Evolutionary conservation across 2,329 filamentous ascomycete genomes (phyloP).

Genomic region (Aspergillus fructus): DNA sequence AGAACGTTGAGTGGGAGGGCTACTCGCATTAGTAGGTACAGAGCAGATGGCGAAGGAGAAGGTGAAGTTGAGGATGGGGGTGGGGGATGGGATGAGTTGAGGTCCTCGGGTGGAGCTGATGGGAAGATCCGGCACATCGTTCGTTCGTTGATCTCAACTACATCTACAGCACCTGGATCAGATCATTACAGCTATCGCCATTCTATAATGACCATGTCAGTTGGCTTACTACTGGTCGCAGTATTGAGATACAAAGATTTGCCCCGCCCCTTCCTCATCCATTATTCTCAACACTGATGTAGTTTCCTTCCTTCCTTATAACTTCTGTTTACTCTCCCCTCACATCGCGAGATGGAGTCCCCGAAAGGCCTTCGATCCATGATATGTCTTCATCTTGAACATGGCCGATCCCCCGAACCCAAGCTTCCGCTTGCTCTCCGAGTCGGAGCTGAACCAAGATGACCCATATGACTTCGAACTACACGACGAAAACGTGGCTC

Average conservation of each 20-base stretch:
- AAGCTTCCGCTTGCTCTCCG: background rate
- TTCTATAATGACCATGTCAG: background rate
- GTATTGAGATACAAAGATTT: background rate
- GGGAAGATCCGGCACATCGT: background rate
- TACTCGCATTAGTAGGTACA: background rate
- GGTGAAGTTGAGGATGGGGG: background rate
- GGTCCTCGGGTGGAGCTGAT: slow-evolving; percentile 1
- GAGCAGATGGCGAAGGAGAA: background rate
- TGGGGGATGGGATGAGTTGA: background rate
- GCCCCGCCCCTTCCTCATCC: background rate
- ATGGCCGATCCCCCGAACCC: background rate
- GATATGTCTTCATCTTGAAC: background rate
- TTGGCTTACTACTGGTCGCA: background rate
- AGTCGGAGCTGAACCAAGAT: background rate
- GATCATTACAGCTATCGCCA: background rate
- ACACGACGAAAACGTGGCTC: background rate
- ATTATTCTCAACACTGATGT: background rate
- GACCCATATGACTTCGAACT: background rate
- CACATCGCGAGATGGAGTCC: background rate
- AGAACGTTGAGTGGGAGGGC: background rate
- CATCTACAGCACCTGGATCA: background rate
- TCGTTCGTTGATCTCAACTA: background rate
- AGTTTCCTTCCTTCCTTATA: background rate
- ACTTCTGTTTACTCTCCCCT: background rate
- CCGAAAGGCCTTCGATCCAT: slow-evolving; percentile 1